Base-by-base conservation (phyloP, 2,329 filamentous ascomycete genomes). In the Diaporthe vexans region DNA sequence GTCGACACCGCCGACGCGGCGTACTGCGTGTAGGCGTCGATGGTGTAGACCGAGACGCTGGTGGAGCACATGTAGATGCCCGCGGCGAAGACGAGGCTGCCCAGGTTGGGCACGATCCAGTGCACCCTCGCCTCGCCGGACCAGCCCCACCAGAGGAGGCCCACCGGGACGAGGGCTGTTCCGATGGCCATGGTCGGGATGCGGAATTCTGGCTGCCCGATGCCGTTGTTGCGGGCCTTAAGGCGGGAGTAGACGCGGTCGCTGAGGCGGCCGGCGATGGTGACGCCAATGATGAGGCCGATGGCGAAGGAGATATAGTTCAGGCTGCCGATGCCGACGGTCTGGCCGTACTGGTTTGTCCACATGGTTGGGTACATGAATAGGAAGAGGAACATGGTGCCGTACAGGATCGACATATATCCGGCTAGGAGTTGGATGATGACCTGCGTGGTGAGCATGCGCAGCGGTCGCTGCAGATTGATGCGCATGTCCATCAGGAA, bases 141-240 rank as follows among this genome's bases (percentile, higher is more conserved):
- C 76, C 79, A 79, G 8, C 80, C 80, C 54, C 76, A 81, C 75
- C 78, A 78, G 15, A 80, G 77, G 3, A 81, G 74, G 1, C 87
- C 86, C 11, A 85, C 77, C 0, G 89, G 87, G 0, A 90, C 83
- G 61, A 90, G 83, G 21, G 88, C 76, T 0, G 84, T 83, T 1
- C 87, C 89, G 5, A 89, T 83, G 37, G 90, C 84, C 85, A 92
- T 88, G 1, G 88, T 84, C 0, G 89, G 89, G 0, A 88, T 79
- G 3, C 86, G 84, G 77, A 83, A 86, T 76, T 88, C 86, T 0
- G 86, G 85, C 68, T 77, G 73, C 4, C 80, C 78, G 33, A 76
- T 75, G 6, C 76, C 76, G 35, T 67, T 81, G 76, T 84, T 82
- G 9, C 83, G 85, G 73, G 81, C 79, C 77, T 86, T 85, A 33